Conservation (phyloP, 345 rosid species). For the Acer negundo region DNA sequence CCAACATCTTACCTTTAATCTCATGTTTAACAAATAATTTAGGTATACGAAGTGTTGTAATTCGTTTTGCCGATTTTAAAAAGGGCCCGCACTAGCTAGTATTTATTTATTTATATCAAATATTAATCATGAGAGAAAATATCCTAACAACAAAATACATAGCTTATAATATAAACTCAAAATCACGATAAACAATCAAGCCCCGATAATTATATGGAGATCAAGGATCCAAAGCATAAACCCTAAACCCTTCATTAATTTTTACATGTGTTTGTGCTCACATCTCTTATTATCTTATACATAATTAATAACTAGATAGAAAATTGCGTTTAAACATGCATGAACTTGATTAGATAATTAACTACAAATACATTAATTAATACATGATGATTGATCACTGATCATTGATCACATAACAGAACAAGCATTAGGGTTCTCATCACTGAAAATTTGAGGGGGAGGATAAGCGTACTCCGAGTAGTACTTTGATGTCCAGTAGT, state of each 20-base stretch:
- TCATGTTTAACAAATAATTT: too few species aligned
- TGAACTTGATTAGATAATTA: background rate
- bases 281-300: constrained; percentile 9
- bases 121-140: too few species aligned
- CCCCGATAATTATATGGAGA: background rate
- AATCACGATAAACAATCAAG: background rate
- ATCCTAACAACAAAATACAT: too few species aligned
- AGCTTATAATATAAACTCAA: background rate
- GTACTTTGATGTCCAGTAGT: constrained; percentile 45
- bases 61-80: too few species aligned
- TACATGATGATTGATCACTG: background rate
- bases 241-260: constrained; percentile 7
- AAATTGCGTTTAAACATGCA: constrained; percentile 7
- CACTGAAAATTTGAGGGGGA: constrained; percentile 60
- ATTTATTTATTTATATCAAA: too few species aligned
- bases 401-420: constrained; percentile 43
- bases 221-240: constrained; percentile 8
- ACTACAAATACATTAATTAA: background rate
- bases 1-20: too few species aligned
- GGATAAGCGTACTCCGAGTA: constrained; percentile 44
- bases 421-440: constrained; percentile 76
- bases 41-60: too few species aligned
- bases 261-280: background rate
- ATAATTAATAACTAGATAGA: background rate
- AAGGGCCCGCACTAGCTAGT: too few species aligned